Percentiles rank a stretch among this genome's conserved stretches.
These are phyloP conservation scores for Blattamonas nauphoetae DNA, from an alignment of 78 protist genomes.

Conservation along the genomic window DNA sequence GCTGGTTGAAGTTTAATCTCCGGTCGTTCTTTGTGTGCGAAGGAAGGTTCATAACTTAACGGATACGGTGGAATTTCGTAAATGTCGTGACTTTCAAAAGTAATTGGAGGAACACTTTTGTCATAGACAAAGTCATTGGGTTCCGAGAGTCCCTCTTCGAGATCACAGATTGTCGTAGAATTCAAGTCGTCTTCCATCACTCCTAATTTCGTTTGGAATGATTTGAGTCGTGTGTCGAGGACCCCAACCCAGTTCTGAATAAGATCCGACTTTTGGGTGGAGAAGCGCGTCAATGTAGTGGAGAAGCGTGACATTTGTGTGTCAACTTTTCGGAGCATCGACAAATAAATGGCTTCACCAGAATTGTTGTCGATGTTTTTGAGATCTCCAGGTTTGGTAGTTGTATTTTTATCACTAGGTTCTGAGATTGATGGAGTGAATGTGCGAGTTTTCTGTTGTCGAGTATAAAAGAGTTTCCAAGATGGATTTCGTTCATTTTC, in stretches of 20 bases:
- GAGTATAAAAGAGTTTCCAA: too few species aligned
- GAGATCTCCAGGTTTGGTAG: too few species aligned
- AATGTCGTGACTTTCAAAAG: not conserved
- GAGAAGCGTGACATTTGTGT: not conserved
- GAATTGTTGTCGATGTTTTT: too few species aligned
- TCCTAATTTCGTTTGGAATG: not conserved
- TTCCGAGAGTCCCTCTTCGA: not conserved
- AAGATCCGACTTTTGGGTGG: not conserved
- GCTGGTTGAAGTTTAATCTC: not conserved
- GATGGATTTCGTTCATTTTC: too few species aligned
- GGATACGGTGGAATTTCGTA: not conserved
- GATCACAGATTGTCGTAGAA: not conserved
- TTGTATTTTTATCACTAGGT: too few species aligned
- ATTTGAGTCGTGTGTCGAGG: not conserved
- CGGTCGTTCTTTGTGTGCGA: not conserved
- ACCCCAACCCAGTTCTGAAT: not conserved
- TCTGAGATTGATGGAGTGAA: too few species aligned
- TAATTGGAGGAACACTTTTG: not conserved
- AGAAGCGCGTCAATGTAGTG: not conserved
- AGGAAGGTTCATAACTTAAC: not conserved
- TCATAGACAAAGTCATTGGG: not conserved
- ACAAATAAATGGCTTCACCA: too few species aligned
- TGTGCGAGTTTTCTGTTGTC: too few species aligned
- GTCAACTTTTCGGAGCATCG: not conserved
- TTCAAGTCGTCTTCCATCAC: not conserved